Conservation (phyloP, 2,329 filamentous ascomycete genomes). For the Sclerotinia borealis region DNA sequence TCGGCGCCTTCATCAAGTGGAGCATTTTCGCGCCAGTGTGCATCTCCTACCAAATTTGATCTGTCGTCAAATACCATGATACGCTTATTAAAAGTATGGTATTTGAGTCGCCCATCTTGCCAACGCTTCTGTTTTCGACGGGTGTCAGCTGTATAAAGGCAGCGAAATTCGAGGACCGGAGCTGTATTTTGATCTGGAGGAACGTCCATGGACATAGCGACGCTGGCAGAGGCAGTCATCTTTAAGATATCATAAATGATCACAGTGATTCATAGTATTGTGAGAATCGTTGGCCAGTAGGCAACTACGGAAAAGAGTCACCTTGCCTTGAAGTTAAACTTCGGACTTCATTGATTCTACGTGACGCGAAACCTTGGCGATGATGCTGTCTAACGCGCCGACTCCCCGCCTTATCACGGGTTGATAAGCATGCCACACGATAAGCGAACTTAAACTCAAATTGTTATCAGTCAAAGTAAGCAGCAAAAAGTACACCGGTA, state of each 20-base stretch:
- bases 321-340: background rate
- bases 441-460: background rate
- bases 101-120: constrained; percentile 86
- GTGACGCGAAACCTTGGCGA: background rate
- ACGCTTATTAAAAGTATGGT: constrained; percentile 84
- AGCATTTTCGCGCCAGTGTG: constrained; percentile 67
- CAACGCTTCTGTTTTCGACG: constrained; percentile 84
- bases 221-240: constrained; percentile 14
- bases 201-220: constrained; percentile 20
- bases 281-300: background rate
- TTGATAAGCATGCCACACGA: background rate
- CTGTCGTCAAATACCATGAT: constrained; percentile 84
- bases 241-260: background rate
- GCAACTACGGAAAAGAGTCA: background rate
- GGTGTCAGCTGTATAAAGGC: constrained; percentile 81
- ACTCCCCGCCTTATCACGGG: constrained; percentile 1
- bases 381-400: background rate
- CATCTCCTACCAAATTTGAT: constrained; percentile 76
- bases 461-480: background rate
- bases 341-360: background rate
- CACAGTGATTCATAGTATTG: constrained; percentile 13
- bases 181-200: constrained; percentile 45
- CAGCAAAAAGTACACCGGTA: background rate
- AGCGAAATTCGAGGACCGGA: constrained; percentile 77
- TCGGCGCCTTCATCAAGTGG: constrained; percentile 78